A percentile compares a stretch with the other conserved stretches of the same genome.
Conservation (phyloP, 139 green algal genomes). For the Picochlorum sp. region DNA sequence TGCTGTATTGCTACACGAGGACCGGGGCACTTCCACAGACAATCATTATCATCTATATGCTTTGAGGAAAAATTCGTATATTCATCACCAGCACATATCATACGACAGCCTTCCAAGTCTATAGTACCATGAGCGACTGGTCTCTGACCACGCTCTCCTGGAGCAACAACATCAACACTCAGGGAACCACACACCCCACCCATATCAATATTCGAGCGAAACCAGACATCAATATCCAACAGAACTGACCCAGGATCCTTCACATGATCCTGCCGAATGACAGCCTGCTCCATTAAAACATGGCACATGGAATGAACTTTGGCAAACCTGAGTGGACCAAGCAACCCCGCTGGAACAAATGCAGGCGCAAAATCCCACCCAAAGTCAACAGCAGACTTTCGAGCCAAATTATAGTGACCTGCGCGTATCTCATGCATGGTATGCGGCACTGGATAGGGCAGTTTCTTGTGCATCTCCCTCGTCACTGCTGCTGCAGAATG, state of each 20-base stretch:
- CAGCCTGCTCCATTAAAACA: slow-evolving; percentile 9
- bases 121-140: background rate
- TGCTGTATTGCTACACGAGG: too few relatives aligned
- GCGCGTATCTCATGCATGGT: slow-evolving; percentile 12
- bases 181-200: background rate
- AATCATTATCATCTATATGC: background rate
- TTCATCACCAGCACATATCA: background rate
- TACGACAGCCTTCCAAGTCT: slow-evolving; percentile 5
- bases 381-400: slow-evolving; percentile 67
- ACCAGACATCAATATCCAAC: slow-evolving; percentile 9
- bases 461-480: background rate
- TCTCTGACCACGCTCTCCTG: background rate
- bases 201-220: slow-evolving; percentile 1
- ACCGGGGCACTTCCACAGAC: too few relatives aligned
- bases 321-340: slow-evolving; percentile 39
- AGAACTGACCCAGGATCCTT: slow-evolving; percentile 11
- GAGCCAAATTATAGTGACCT: slow-evolving; percentile 58
- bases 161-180: slow-evolving; percentile 3
- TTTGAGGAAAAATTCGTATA: background rate
- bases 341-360: slow-evolving; percentile 52
- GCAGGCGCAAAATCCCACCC: slow-evolving; percentile 78
- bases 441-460: slow-evolving; percentile 24
- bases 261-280: slow-evolving; percentile 18
- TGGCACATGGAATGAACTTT: background rate
- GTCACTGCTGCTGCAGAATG: background rate